Evolutionary conservation across 768 basidiomycete species (phyloP).

Genomic region (Pleurotus ostreatus): DNA sequence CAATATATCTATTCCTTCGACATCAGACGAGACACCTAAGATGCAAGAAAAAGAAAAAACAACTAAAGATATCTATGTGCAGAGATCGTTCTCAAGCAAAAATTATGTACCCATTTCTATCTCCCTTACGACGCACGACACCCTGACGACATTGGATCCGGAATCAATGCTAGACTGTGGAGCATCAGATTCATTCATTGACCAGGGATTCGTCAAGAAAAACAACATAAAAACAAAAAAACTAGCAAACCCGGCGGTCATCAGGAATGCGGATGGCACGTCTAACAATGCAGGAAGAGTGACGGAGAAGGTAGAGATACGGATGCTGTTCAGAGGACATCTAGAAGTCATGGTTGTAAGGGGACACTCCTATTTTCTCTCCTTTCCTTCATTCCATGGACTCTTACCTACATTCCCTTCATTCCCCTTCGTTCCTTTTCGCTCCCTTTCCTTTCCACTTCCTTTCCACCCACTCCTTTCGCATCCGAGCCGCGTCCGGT

Average conservation of each 20-base stretch:
- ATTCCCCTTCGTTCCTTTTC: too few relatives aligned
- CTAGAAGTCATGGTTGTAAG: conserved; percentile 14
- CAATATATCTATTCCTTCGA: too few relatives aligned
- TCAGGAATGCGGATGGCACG: conserved; percentile 14
- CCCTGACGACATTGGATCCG: neutral
- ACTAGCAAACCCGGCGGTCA: neutral
- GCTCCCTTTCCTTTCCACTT: too few relatives aligned
- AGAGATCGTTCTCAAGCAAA: neutral
- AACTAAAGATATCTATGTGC: too few relatives aligned
- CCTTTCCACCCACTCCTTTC: too few relatives aligned
- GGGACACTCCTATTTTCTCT: too few relatives aligned
- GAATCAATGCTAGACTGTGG: neutral
- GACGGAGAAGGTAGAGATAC: conserved; percentile 13
- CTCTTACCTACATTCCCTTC: too few relatives aligned
- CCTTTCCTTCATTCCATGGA: too few relatives aligned
- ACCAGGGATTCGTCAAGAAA: neutral
- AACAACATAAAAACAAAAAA: neutral
- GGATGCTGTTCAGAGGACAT: conserved; percentile 15
- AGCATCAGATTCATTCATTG: neutral
- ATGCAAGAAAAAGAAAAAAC: too few relatives aligned
- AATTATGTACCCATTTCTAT: neutral
- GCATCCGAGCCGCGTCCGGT: too few relatives aligned
- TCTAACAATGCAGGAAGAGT: conserved; percentile 19
- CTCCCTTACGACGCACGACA: neutral
- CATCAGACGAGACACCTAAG: too few relatives aligned